Evolutionary conservation across 2,329 filamentous ascomycete genomes (phyloP).

Genomic region (Nemania sp.): DNA sequence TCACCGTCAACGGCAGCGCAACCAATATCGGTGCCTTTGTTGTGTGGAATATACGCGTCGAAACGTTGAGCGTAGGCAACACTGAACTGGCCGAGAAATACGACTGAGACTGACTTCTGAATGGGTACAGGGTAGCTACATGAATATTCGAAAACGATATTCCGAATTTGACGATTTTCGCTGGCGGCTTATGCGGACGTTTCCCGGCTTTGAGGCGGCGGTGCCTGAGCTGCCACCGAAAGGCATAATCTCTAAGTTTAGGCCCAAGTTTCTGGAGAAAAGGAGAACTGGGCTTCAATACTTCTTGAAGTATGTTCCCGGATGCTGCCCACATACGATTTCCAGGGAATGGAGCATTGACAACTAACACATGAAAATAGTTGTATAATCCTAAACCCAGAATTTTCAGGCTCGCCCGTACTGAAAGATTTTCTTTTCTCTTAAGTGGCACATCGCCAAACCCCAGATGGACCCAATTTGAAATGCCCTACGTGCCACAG

Average conservation of each 20-base stretch:
- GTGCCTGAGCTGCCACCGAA: constrained; percentile 91
- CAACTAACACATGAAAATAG: constrained; percentile 49
- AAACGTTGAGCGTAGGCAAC: constrained; percentile 75
- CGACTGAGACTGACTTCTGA: constrained; percentile 7
- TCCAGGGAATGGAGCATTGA: background rate
- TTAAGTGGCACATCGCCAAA: constrained; percentile 38
- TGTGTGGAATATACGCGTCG: constrained; percentile 88
- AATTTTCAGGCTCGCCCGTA: constrained; percentile 89
- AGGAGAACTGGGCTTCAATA: constrained; percentile 83
- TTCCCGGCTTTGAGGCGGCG: constrained; percentile 81
- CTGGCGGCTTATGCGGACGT: constrained; percentile 72
- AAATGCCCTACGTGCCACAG: background rate
- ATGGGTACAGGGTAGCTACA: constrained; percentile 56
- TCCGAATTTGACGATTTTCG: constrained; percentile 91
- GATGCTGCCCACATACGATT: background rate
- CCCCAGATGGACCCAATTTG: no score
- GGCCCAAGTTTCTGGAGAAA: constrained; percentile 82
- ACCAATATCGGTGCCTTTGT: constrained; percentile 83
- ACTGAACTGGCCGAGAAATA: constrained; percentile 22
- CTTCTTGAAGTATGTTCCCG: constrained; percentile 78
- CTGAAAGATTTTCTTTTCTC: constrained; percentile 88
- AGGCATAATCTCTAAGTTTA: constrained; percentile 84
- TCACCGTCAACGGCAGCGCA: constrained; percentile 58
- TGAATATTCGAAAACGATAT: constrained; percentile 74
- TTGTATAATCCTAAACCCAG: constrained; percentile 88